These are phyloP conservation scores for Lactifluus hygrophoroides DNA, from an alignment of 768 basidiomycete genomes.

Conservation along the genomic window DNA sequence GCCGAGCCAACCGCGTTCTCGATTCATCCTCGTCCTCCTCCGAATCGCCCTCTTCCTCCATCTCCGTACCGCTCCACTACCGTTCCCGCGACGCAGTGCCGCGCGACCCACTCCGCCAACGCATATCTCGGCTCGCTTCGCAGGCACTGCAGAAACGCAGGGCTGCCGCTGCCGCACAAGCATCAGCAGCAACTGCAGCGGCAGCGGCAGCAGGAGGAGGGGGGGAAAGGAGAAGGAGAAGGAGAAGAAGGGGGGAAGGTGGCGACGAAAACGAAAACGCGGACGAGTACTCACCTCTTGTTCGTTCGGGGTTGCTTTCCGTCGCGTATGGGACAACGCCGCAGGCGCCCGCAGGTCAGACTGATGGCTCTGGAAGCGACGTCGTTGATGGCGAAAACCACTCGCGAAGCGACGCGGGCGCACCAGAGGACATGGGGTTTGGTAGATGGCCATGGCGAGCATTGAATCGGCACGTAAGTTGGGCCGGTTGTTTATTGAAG, in stretches of 20 bases:
- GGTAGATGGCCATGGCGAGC: conserved; percentile 62
- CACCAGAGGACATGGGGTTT: conserved; percentile 48
- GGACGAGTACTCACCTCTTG: conserved; percentile 12
- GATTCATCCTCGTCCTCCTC: conserved; percentile 1
- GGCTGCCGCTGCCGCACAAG: no score
- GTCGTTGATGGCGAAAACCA: conserved; percentile 24
- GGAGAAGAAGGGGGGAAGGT: neutral
- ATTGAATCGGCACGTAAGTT: conserved; percentile 60
- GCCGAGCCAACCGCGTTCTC: neutral
- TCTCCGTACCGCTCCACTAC: conserved; percentile 68
- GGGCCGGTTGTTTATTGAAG: neutral
- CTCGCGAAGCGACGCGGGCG: conserved; percentile 28
- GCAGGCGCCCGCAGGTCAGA: conserved; percentile 6
- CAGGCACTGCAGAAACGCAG: conserved; percentile 18
- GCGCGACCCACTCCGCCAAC: conserved; percentile 56
- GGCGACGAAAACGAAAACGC: no score
- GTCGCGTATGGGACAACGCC: conserved; percentile 9
- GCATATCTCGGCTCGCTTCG: conserved; percentile 34
- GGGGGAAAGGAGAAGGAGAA: neutral
- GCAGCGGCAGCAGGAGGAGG: neutral
- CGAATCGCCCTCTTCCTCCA: conserved; percentile 55
- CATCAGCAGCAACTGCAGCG: no score
- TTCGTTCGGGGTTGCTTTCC: conserved; percentile 1
- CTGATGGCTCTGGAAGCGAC: conserved; percentile 21
- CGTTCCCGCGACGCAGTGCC: conserved; percentile 39